A percentile compares a stretch with the other conserved stretches of the same genome.
These are phyloP conservation scores for Annulohypoxylon moriforme DNA, from an alignment of 495 filamentous ascomycete genomes.

Conservation along the genomic window DNA sequence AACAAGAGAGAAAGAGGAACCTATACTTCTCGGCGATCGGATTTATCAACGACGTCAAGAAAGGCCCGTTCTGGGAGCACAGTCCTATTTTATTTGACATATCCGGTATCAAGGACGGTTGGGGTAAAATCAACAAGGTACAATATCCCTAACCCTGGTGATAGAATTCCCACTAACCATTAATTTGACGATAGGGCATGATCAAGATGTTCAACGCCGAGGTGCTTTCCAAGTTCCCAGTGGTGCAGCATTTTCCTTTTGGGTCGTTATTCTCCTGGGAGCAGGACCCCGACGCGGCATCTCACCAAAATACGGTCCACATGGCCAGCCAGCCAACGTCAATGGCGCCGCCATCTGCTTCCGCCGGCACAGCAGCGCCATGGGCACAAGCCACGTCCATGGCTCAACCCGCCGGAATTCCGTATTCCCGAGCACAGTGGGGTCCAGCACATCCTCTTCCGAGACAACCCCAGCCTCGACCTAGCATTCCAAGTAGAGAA, in stretches of 20 bases:
- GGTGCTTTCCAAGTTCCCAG: slow-evolving; percentile 91
- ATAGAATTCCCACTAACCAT: background rate
- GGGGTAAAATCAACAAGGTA: slow-evolving; percentile 99
- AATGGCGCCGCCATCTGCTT: slow-evolving; percentile 28
- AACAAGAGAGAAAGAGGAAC: slow-evolving; percentile 75
- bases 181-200: slow-evolving; percentile 71
- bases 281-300: slow-evolving; percentile 69
- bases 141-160: slow-evolving; percentile 8
- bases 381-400: slow-evolving; percentile 54
- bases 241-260: slow-evolving; percentile 97
- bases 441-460: slow-evolving; percentile 34
- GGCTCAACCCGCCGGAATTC: slow-evolving; percentile 48
- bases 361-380: slow-evolving; percentile 51
- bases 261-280: slow-evolving; percentile 90
- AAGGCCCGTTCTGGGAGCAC: slow-evolving; percentile 98
- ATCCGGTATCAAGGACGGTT: slow-evolving; percentile 86
- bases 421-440: slow-evolving; percentile 49
- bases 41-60: slow-evolving; percentile 99
- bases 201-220: slow-evolving; percentile 97
- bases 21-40: slow-evolving; percentile 99
- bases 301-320: slow-evolving; percentile 63
- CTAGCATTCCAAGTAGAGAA: slow-evolving; percentile 26
- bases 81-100: slow-evolving; percentile 96
- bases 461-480: slow-evolving; percentile 32
- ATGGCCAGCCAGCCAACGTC: slow-evolving; percentile 66